These are phyloP conservation scores for Chlorella vulgaris DNA, from an alignment of 139 green algal species.

Conservation along the genomic window DNA sequence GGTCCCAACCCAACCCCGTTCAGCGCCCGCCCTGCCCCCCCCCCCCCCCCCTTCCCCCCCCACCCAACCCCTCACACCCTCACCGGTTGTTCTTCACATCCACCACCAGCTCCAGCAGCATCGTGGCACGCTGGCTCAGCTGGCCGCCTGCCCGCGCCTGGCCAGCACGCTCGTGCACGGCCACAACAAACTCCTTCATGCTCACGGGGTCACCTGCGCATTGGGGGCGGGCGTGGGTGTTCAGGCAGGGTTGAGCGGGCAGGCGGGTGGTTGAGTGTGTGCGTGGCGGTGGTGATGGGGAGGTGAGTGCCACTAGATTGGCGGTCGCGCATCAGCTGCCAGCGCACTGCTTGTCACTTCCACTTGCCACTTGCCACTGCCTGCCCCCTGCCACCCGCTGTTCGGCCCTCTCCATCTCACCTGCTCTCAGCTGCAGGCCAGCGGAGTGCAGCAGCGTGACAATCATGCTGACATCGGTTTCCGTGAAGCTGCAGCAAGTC, in stretches of 20 bases:
- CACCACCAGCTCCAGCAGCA: constrained; percentile 82
- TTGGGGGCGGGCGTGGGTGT: background rate
- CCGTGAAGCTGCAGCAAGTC: constrained; percentile 53
- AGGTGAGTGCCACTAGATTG: too few relatives aligned
- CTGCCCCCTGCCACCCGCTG: too few relatives aligned
- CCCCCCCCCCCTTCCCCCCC: background rate
- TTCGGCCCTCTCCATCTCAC: too few relatives aligned
- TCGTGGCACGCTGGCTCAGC: constrained; percentile 65
- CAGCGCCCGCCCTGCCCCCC: too few relatives aligned
- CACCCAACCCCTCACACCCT: background rate
- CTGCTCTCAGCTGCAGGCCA: constrained; percentile 70
- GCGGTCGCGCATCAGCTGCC: background rate
- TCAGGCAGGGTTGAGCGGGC: background rate
- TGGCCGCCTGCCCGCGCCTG: constrained; percentile 31
- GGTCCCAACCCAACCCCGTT: too few relatives aligned
- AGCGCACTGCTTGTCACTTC: background rate
- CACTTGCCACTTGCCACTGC: too few relatives aligned
- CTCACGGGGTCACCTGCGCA: constrained; percentile 54
- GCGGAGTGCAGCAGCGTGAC: constrained; percentile 53
- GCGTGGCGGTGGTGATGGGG: too few relatives aligned
- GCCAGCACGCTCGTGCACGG: constrained; percentile 62
- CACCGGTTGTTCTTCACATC: constrained; percentile 90
- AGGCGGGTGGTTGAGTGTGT: background rate
- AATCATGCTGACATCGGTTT: constrained; percentile 72
- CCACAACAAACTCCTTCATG: constrained; percentile 85